Evolutionary conservation across 768 basidiomycete species (phyloP), one percentile per base, ranked within the genome.

Genomic region (Leccinellum rugosiceps): DNA sequence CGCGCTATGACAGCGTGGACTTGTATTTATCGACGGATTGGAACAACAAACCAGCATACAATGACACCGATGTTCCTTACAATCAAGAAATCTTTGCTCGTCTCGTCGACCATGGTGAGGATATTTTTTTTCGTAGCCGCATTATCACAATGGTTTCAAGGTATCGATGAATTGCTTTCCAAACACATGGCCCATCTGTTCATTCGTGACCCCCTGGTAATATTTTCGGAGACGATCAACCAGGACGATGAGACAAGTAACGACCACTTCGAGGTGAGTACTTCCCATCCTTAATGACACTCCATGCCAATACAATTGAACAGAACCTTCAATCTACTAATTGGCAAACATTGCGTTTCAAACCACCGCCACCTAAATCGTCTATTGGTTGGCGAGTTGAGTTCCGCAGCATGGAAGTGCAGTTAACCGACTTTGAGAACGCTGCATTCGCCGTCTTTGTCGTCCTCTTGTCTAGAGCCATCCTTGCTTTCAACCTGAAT

Each of bases 301-400:
- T 26, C 7, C 3, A 32, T 58, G 41, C 61, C 53, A 52, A 58
- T 28, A 26, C 26, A 9, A 3, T 44, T 41, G 50, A 6, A 1
- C 71, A 96, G 90, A 98, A 98, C 67, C 88, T 99, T 25, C 97
- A 99, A 83, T 98, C 97, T 2, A 99, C 97, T 4, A 99, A 99
- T 68, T 99, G 97, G 97, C 97, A 99, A 75, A 98, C 97, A 0
- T 79, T 99, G 31, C 85, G 97, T 49, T 99, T 99, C 83, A 99
- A 99, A 71, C 97, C 97, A 3, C 97, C 97, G 13, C 96, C 97
- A 26, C 87, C 92, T 5, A 87, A 90, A 54, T 94, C 96, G 6
- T 72, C 85, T 7, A 98, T 98, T 54, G 97, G 96, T 31, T 99
- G 97, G 97, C 82, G 97, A 41, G 96, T 98, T 5, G 97, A 99